Evolutionary conservation across 1,284 basidiomycete species (phyloP).

Genomic region (Ustilago xerochloae): DNA sequence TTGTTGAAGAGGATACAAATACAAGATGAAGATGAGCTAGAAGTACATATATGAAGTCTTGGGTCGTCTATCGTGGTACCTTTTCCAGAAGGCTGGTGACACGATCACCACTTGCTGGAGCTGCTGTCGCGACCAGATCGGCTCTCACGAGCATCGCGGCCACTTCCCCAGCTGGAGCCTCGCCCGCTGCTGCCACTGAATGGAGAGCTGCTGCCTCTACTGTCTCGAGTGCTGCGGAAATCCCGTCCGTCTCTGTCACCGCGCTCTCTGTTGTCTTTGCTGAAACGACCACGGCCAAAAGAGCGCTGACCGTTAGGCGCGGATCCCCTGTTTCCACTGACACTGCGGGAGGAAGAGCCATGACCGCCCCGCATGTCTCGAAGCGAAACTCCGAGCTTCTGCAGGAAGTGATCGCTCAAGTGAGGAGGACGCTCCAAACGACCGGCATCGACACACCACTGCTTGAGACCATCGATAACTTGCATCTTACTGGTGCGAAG

Average conservation of each 20-base stretch:
- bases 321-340: neutral
- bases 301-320: slow-evolving; percentile 21
- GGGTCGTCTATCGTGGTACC: neutral
- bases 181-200: slow-evolving; percentile 16
- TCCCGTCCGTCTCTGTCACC: slow-evolving; percentile 16
- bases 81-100: neutral
- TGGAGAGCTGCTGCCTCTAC: slow-evolving; percentile 17
- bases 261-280: slow-evolving; percentile 21
- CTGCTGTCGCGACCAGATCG: slow-evolving; percentile 28
- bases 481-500: slow-evolving; percentile 40
- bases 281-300: slow-evolving; percentile 43
- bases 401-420: slow-evolving; percentile 38
- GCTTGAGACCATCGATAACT: slow-evolving; percentile 48
- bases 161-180: slow-evolving; percentile 21
- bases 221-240: slow-evolving; percentile 13
- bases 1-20: neutral
- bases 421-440: slow-evolving; percentile 36
- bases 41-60: slow-evolving; percentile 7
- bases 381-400: slow-evolving; percentile 43
- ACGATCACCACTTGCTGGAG: slow-evolving; percentile 28
- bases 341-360: slow-evolving; percentile 2
- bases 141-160: slow-evolving; percentile 42
- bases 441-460: slow-evolving; percentile 41
- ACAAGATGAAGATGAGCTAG: neutral
- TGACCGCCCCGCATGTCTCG: slow-evolving; percentile 10